Percentiles rank a stretch among this genome's conserved stretches.
These are phyloP conservation scores for Somion occarium DNA, from an alignment of 1,284 basidiomycete genomes.

Conservation along the genomic window DNA sequence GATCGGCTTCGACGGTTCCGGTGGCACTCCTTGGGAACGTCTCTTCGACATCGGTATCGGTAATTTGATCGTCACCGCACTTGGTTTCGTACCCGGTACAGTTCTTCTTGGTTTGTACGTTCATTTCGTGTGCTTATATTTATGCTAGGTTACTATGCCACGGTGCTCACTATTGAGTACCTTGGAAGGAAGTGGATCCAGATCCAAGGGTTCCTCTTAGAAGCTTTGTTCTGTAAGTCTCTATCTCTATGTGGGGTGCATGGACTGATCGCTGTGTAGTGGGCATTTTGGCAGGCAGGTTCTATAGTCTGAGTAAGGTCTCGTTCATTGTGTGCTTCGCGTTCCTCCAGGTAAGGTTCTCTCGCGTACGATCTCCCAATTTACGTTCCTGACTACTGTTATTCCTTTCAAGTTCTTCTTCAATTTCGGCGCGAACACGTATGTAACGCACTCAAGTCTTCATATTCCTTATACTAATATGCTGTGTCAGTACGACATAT, in stretches of 20 bases:
- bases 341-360: no score
- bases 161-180: conserved; percentile 66
- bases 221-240: conserved; percentile 62
- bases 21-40: conserved; percentile 55
- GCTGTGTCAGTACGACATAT: not conserved
- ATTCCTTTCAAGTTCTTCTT: no score
- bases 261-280: conserved; percentile 31
- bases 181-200: conserved; percentile 75
- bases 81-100: conserved; percentile 70
- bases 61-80: conserved; percentile 64
- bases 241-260: not conserved
- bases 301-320: conserved; percentile 54
- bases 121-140: conserved; percentile 18
- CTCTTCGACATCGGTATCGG: conserved; percentile 63
- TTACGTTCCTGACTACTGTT: not conserved
- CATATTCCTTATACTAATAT: not conserved
- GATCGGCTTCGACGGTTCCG: conserved; percentile 58
- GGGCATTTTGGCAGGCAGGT: conserved; percentile 61
- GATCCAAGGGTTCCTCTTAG: conserved; percentile 71
- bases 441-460: conserved; percentile 20
- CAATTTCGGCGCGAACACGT: conserved; percentile 86
- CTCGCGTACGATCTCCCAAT: conserved; percentile 22
- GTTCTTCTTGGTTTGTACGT: conserved; percentile 13
- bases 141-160: conserved; percentile 58
- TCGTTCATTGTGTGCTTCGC: conserved; percentile 72